phyloP scores from a whole-genome alignment of 1,284 basidiomycete genomes.

The Ceratobasidium papillatum region DNA sequence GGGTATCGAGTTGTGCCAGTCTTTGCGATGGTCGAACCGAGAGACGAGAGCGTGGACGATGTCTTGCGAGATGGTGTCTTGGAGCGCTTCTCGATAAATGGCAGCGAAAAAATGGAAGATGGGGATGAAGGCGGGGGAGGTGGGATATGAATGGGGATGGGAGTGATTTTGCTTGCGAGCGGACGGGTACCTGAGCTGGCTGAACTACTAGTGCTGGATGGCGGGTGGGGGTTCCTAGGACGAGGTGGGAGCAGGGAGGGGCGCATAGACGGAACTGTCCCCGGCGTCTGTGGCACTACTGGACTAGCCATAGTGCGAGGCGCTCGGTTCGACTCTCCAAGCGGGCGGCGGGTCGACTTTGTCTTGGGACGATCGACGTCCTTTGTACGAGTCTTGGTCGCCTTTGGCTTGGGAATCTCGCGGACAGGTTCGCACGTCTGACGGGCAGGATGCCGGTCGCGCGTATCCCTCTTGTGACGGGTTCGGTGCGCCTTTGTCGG shows the following conservation, averaged over 20 bases:
- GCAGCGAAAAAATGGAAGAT: constrained; percentile 22
- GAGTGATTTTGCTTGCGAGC: constrained; percentile 39
- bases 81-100: constrained; percentile 5
- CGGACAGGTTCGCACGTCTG: constrained; percentile 32
- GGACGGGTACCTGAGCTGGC: constrained; percentile 36
- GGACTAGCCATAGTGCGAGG: constrained; percentile 16
- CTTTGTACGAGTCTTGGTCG: constrained; percentile 36
- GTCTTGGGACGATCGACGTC: constrained; percentile 36
- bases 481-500: constrained; percentile 34
- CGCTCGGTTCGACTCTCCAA: constrained; percentile 16
- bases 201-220: constrained; percentile 30
- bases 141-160: constrained; percentile 10
- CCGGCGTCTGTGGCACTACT: constrained; percentile 24
- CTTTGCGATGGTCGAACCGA: constrained; percentile 36
- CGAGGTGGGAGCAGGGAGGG: constrained; percentile 36
- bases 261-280: constrained; percentile 28
- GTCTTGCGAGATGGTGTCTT: constrained; percentile 18
- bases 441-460: constrained; percentile 36
- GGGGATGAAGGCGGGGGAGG: constrained; percentile 7
- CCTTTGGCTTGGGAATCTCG: constrained; percentile 29
- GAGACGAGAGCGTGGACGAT: constrained; percentile 32
- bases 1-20: constrained; percentile 34
- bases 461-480: constrained; percentile 36
- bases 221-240: constrained; percentile 31
- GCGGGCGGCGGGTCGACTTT: constrained; percentile 27